Evolutionary conservation across 2,329 filamentous ascomycete genomes (phyloP).

Genomic region (Cladophialophora exuberans): DNA sequence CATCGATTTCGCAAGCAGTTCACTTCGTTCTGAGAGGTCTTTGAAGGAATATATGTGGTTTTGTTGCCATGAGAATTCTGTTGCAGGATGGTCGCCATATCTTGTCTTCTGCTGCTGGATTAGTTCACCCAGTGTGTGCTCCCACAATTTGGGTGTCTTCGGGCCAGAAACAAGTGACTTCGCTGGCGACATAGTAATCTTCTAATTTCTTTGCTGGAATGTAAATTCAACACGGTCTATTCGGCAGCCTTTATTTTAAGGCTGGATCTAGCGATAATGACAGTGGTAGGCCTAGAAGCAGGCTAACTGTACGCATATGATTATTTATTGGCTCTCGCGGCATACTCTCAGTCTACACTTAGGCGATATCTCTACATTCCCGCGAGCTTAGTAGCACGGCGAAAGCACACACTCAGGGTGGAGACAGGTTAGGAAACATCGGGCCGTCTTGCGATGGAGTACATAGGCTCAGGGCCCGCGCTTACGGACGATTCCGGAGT

Average conservation of each 20-base stretch:
- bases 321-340: too few relatives aligned
- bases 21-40: slow-evolving; percentile 61
- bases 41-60: slow-evolving; percentile 68
- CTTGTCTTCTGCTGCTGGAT: slow-evolving; percentile 46
- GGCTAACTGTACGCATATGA: too few relatives aligned
- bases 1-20: slow-evolving; percentile 23
- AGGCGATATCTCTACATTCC: too few relatives aligned
- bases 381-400: too few relatives aligned
- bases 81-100: slow-evolving; percentile 53
- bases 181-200: slow-evolving; percentile 3
- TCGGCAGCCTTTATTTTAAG: neutral
- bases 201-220: neutral
- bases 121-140: slow-evolving; percentile 46
- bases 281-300: too few relatives aligned
- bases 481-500: too few relatives aligned
- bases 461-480: too few relatives aligned
- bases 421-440: too few relatives aligned
- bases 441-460: too few relatives aligned
- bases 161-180: slow-evolving; percentile 12
- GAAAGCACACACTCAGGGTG: too few relatives aligned
- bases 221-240: neutral
- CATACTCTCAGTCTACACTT: too few relatives aligned
- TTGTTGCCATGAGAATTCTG: slow-evolving; percentile 47
- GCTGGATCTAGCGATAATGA: neutral
- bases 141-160: slow-evolving; percentile 9